Evolutionary conservation across 768 basidiomycete species (phyloP), one percentile per base, ranked within the genome.

Genomic region (Kwoniella mangroviensis): DNA sequence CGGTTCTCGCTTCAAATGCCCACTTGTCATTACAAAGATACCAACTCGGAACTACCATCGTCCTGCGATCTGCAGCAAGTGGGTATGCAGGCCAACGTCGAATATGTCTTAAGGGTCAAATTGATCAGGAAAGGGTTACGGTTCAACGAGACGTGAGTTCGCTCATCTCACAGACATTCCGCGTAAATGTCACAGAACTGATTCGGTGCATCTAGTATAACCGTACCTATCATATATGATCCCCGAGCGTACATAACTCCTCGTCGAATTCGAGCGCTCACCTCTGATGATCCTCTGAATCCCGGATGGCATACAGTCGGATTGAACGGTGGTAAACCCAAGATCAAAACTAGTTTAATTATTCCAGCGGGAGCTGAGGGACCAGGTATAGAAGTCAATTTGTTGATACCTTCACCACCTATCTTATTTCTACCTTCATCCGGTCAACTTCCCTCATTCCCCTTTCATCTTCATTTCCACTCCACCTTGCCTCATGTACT

Each of bases 401-500:
- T 81, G 5, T 74, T 81, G 17, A 57, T 81, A 19, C 79, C 79
- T n/a, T 75, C 79, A 13, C 79, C 79, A 15, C 79, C 79, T 40
- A 79, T 81, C 60, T 43, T 79, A 5, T 75, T 72, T 60, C 63
- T 81, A 41, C 69, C 72, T 9, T 45, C 57, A 1, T 40, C 42
- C 6, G 51, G 43, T 11, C 53, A 51, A 11, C 74, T 75, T 7
- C 75, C 77, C 0, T 69, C 75, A 1, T 75, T 81, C 56, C 77
- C 79, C 0, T 79, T 81, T 49, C 79, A 81, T 57, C 54, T 81
- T 3, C 79, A 81, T 64, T 78, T 79, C 67, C 77, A 77, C 61
- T 77, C 75, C 1, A 22, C 63, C 19, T 64, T 74, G 9, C 67
- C 73, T 19, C 68, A 71, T 11, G 73, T 78, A 1, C 63, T 81